phyloP scores from a whole-genome alignment of 345 rosid species.

The Schrenkiella parvula region DNA sequence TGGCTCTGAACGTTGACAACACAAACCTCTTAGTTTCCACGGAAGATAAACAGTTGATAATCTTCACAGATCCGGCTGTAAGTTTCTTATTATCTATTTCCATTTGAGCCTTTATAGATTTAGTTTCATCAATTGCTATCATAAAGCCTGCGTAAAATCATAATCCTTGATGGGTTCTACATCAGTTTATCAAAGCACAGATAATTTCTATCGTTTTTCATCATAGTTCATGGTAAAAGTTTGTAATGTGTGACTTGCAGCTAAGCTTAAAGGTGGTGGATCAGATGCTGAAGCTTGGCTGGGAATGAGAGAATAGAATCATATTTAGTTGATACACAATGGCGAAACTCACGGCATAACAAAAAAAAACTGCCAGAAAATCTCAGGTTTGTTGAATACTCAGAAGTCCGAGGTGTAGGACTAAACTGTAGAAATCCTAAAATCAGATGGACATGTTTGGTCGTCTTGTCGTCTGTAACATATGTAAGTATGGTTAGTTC shows the following conservation, averaged over 20 bases:
- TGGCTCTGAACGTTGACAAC: conserved; percentile 74
- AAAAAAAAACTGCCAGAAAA: not conserved
- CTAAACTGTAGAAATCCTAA: not conserved
- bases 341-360: not conserved
- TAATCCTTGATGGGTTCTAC: not conserved
- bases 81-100: conserved; percentile 31
- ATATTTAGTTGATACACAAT: not conserved
- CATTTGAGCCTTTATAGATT: not conserved
- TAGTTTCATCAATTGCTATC: not conserved
- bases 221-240: conserved; percentile 4
- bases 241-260: conserved; percentile 38
- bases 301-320: conserved; percentile 60
- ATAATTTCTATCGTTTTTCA: not conserved
- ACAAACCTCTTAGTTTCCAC: conserved; percentile 94
- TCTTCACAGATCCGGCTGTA: conserved; percentile 96
- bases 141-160: not conserved
- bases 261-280: conserved; percentile 89
- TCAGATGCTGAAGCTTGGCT: conserved; percentile 96
- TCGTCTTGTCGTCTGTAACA: conserved; percentile 19
- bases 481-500: conserved; percentile 29
- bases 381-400: not conserved
- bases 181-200: not conserved
- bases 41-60: conserved; percentile 77
- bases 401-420: not conserved
- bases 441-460: conserved; percentile 16